A percentile compares a stretch with the other conserved stretches of the same genome.
Evolutionary conservation across 106 monocot species (phyloP).

Genomic region (Chionographis japonica): DNA sequence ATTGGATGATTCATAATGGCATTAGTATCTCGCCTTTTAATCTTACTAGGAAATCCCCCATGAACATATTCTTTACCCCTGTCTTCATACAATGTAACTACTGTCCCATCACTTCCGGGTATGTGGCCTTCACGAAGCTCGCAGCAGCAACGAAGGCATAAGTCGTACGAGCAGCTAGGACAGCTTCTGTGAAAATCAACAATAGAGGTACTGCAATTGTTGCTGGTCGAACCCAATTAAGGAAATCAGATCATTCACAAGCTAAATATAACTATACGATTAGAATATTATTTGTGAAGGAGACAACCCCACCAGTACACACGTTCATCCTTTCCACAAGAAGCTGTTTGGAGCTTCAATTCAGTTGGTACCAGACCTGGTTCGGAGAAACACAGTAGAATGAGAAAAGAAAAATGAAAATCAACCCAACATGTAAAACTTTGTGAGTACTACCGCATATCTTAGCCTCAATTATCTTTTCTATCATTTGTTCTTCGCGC

Average conservation of each 20-base stretch:
- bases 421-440: background rate
- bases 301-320: background rate
- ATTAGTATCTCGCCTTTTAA: background rate
- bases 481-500: conserved; percentile 37
- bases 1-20: background rate
- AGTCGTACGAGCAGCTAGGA: background rate
- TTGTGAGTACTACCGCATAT: conserved; percentile 33
- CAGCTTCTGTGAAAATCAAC: background rate
- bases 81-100: conserved; percentile 10
- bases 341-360: background rate
- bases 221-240: background rate
- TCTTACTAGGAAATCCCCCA: conserved; percentile 11
- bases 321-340: background rate
- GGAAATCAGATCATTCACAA: background rate
- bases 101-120: background rate
- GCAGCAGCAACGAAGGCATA: conserved; percentile 1
- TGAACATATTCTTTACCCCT: conserved; percentile 44
- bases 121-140: background rate
- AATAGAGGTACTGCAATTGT: conserved; percentile 1
- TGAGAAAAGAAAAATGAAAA: background rate
- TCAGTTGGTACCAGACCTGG: conserved; percentile 11
- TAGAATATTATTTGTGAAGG: background rate
- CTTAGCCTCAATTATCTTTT: conserved; percentile 62
- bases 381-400: background rate
- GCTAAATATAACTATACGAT: background rate